phyloP scores from a whole-genome alignment of 805 yeast species.

The Cyberlindnera sargentensis region DNA sequence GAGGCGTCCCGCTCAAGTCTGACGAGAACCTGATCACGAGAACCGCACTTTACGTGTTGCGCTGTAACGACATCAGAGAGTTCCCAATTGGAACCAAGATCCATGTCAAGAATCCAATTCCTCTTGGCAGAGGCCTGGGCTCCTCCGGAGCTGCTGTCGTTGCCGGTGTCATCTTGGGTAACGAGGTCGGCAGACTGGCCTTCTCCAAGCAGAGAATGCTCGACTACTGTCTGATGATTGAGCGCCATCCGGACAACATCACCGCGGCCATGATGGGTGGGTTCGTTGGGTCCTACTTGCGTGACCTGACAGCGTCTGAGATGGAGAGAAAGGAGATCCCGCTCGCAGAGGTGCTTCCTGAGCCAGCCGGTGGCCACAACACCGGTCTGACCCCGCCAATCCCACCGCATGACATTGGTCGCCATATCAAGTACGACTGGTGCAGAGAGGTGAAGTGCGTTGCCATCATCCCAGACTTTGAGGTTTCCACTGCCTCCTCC shows the following conservation, averaged over 20 bases:
- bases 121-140: slow-evolving; percentile 94
- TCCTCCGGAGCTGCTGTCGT: slow-evolving; percentile 98
- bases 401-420: slow-evolving; percentile 86
- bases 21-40: slow-evolving; percentile 84
- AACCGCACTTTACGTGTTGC: slow-evolving; percentile 84
- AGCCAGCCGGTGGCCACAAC: slow-evolving; percentile 62
- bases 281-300: slow-evolving; percentile 89
- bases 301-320: slow-evolving; percentile 71
- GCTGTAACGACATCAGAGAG: slow-evolving; percentile 66
- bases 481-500: slow-evolving; percentile 86
- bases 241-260: slow-evolving; percentile 96
- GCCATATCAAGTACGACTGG: slow-evolving; percentile 82
- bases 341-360: slow-evolving; percentile 75
- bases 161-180: slow-evolving; percentile 89
- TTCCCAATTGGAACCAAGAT: slow-evolving; percentile 84
- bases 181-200: slow-evolving; percentile 69
- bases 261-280: slow-evolving; percentile 99
- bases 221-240: slow-evolving; percentile 94
- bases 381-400: slow-evolving; percentile 65
- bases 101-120: slow-evolving; percentile 84
- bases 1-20: slow-evolving; percentile 67
- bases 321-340: slow-evolving; percentile 75
- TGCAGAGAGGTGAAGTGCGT: slow-evolving; percentile 75
- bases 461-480: slow-evolving; percentile 90
- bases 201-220: slow-evolving; percentile 76